A percentile compares a stretch with the other conserved stretches of the same genome.
Evolutionary conservation across 805 yeast species (phyloP).

Genomic region (Danielia oregonensis): DNA sequence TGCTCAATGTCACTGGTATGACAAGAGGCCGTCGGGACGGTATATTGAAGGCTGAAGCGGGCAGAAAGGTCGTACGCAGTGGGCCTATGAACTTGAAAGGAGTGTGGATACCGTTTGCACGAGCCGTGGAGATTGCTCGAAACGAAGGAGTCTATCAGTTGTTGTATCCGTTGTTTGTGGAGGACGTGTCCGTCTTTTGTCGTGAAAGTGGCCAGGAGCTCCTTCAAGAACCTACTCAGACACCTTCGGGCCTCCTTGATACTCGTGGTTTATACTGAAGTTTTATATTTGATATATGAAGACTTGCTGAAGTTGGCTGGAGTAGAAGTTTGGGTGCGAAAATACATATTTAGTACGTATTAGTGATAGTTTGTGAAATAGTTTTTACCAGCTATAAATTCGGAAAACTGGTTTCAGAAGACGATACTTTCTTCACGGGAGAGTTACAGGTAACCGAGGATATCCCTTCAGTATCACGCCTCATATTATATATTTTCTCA

Average conservation of each 20-base stretch:
- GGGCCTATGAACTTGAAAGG: constrained; percentile 41
- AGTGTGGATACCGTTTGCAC: constrained; percentile 39
- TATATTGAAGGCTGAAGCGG: constrained; percentile 32
- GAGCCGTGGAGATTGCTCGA: constrained; percentile 38
- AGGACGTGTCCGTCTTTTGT: constrained; percentile 26
- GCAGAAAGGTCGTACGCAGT: constrained; percentile 26
- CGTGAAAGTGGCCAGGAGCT: constrained; percentile 3
- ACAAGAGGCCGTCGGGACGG: constrained; percentile 41
- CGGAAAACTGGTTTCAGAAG: no score
- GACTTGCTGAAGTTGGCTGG: no score
- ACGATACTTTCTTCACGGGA: no score
- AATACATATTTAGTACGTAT: no score
- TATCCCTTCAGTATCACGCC: no score
- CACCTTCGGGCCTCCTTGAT: no score
- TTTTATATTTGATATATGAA: no score
- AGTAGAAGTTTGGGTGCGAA: background rate
- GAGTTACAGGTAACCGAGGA: no score
- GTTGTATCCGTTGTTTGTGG: constrained; percentile 32
- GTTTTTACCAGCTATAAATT: no score
- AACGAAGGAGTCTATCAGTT: constrained; percentile 35
- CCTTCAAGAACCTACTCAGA: constrained; percentile 1
- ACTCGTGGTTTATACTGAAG: no score
- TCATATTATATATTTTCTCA: no score
- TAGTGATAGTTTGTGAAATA: no score
- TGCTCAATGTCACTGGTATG: constrained; percentile 37